Base-by-base conservation (phyloP, 2,329 filamentous ascomycete species). In the Curvularia verruculosa region DNA sequence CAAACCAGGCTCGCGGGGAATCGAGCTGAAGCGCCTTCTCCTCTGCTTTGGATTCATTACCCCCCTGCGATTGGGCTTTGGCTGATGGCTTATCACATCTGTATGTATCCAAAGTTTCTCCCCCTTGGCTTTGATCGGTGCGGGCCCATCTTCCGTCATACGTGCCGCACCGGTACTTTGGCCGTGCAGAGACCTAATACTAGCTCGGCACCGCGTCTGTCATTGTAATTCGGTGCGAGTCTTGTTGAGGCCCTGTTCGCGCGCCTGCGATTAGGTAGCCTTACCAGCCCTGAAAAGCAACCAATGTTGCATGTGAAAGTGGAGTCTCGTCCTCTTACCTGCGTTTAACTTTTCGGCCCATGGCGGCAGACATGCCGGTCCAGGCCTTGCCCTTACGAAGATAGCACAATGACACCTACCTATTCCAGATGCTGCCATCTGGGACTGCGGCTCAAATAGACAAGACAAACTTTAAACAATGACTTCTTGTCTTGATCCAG, bases 241-340 rank as follows among this genome's bases (percentile, higher is more conserved):
- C 54, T 61, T 55, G 48, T 31, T 39, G 34, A 39, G 46, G 46
- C 34, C 34, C 45, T 50, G 31, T 54, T 56, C 12, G 50, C 50
- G 41, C 36, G 48, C 40, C 59, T 44, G 43, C 44, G 45, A 48
- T 52, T 24, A 54, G n/a, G n/a, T n/a, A n/a, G 39, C 28, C 26
- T 39, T 24, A 29, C 12, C 52, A 51, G 34, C 49, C 51, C 41
- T 41, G 46, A 28, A 26, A 21, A 40, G 6, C 15, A 26, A 18
- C 13, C 13, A 18, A 9, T 40, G 47, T 57, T 31, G 47, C 63
- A 65, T 65, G 63, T 65, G 63, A 65, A 61, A 61, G 60, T 65
- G 63, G 58, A 57, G 45, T 47, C 24, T n/a, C n/a, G n/a, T n/a
- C n/a, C n/a, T n/a, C 15, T 6, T n/a, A 8, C 19, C 9, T 23